phyloP scores from a whole-genome alignment of 306 rosid species.

The Quillaja saponaria region DNA sequence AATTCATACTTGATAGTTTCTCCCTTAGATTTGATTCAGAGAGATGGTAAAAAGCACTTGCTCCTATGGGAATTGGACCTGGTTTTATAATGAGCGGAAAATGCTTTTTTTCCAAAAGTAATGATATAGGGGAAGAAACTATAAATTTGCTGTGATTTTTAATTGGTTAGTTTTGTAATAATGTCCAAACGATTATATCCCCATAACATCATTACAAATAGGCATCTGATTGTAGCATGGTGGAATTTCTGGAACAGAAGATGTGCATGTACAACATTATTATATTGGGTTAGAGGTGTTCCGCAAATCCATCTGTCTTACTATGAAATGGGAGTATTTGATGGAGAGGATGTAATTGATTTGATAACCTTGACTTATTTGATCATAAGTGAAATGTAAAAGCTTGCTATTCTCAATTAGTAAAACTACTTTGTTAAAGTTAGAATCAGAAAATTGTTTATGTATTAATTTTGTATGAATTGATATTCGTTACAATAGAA shows the following conservation, averaged over 20 bases:
- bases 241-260: constrained; percentile 18
- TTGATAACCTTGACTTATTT: too few species aligned
- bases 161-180: constrained; percentile 30
- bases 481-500: too few species aligned
- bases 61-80: background rate
- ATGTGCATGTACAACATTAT: constrained; percentile 30
- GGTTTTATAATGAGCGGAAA: constrained; percentile 8
- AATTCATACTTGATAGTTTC: background rate
- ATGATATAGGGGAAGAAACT: constrained; percentile 28
- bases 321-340: too few species aligned
- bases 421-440: background rate
- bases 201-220: background rate
- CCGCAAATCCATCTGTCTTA: too few species aligned
- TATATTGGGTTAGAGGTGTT: constrained; percentile 4
- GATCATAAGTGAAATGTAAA: too few species aligned
- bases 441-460: too few species aligned
- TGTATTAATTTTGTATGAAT: too few species aligned
- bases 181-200: constrained; percentile 38
- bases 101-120: constrained; percentile 30
- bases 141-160: constrained; percentile 11
- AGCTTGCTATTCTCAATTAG: background rate
- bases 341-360: too few species aligned
- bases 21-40: background rate
- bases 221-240: background rate
- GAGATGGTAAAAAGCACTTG: background rate